Percentiles rank a stretch among this genome's conserved stretches.
These are phyloP conservation scores for Sporisorium sorghi DNA, from an alignment of 1,284 basidiomycete species.

Conservation along the genomic window DNA sequence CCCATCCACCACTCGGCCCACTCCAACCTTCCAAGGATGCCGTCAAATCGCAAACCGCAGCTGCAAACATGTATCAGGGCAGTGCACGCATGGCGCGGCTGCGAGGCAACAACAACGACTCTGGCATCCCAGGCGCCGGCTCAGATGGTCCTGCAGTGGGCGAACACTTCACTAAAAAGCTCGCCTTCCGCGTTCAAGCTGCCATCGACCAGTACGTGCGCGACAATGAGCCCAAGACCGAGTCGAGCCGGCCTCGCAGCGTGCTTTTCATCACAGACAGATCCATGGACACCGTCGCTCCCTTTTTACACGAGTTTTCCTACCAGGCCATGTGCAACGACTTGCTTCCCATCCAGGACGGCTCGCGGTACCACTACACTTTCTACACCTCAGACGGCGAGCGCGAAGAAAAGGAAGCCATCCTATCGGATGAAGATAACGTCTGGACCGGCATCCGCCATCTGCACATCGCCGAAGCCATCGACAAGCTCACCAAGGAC, in stretches of 20 bases:
- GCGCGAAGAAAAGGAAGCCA: conserved; percentile 86
- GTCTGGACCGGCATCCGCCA: conserved; percentile 94
- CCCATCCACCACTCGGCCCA: conserved; percentile 85
- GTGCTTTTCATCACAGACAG: conserved; percentile 94
- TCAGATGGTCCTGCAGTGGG: conserved; percentile 20
- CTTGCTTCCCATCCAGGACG: conserved; percentile 83
- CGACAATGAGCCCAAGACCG: conserved; percentile 73
- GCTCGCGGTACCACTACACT: conserved; percentile 83
- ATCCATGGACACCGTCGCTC: conserved; percentile 90
- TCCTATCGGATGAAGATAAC: conserved; percentile 84
- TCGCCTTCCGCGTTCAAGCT: conserved; percentile 58
- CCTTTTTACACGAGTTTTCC: conserved; percentile 95
- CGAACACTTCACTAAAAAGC: conserved; percentile 63
- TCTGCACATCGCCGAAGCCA: conserved; percentile 97
- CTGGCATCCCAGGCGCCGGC: conserved; percentile 17
- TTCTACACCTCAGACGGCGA: conserved; percentile 73
- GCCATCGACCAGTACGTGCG: conserved; percentile 55
- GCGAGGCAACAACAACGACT: conserved; percentile 34
- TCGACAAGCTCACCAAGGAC: conserved; percentile 93
- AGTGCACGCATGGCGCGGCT: conserved; percentile 56
- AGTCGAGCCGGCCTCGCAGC: conserved; percentile 78
- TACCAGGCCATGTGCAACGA: conserved; percentile 99
- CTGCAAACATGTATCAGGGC: conserved; percentile 51
- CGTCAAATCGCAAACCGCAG: conserved; percentile 43
- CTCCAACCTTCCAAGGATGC: conserved; percentile 58